These are phyloP conservation scores for Annulohypoxylon maeteangense DNA, from an alignment of 495 filamentous ascomycete genomes.

Conservation along the genomic window DNA sequence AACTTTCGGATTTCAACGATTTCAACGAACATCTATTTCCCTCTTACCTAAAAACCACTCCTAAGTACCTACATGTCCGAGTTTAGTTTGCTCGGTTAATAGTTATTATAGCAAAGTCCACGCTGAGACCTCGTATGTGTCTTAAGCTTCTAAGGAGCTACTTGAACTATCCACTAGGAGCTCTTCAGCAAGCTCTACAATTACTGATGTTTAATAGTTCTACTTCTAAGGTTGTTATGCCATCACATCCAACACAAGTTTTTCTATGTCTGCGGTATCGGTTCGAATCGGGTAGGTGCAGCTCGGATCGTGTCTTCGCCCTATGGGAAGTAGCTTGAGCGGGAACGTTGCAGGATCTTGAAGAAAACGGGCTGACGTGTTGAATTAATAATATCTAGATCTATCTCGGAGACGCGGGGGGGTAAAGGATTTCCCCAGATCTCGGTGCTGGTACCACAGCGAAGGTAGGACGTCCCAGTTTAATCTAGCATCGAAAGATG, in stretches of 20 bases:
- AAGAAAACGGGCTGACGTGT: constrained; percentile 17
- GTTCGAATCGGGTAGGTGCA: constrained; percentile 29
- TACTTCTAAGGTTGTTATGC: no score
- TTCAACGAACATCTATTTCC: no score
- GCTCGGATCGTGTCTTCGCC: constrained; percentile 39
- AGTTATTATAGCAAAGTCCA: no score
- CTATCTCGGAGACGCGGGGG: constrained; percentile 16
- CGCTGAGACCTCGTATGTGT: no score
- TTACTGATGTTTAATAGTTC: no score
- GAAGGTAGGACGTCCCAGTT: constrained; percentile 15
- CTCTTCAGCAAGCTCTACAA: no score
- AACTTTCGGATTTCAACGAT: no score
- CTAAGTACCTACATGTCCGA: no score
- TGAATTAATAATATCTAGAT: constrained; percentile 19
- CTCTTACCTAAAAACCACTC: no score
- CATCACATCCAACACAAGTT: not conserved
- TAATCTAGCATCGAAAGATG: constrained; percentile 33
- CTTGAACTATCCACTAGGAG: no score
- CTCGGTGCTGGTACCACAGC: constrained; percentile 24
- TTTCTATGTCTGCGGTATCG: not conserved
- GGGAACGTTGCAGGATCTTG: constrained; percentile 39
- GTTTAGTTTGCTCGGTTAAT: no score
- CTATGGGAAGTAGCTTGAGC: constrained; percentile 23
- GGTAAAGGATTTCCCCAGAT: constrained; percentile 26
- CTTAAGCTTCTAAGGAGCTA: no score